Base-by-base conservation (phyloP, 2,329 filamentous ascomycete species). In the Acrocalymma vagum region DNA sequence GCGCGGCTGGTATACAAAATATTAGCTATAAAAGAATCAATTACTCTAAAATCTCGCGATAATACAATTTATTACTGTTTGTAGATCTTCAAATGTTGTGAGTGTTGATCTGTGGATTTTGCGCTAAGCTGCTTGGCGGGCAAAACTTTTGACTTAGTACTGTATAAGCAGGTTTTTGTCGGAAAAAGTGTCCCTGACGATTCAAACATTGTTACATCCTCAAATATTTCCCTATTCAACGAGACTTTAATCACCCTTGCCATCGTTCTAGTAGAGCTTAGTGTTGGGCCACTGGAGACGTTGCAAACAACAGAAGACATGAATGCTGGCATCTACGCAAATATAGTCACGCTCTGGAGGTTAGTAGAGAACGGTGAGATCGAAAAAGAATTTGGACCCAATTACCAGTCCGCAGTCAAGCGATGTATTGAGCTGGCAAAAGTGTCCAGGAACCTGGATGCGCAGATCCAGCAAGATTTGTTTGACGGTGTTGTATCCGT, bases 281-380 rank as follows among this genome's bases (percentile, higher is more conserved):
- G 37, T 26, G 29, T 40, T 20, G 37, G 37, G 11, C 37, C 28
- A 20, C 22, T 40, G 6, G 37, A 40, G 16, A 40, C 16, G 22
- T 13, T 33, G 23, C 37, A 40, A 22, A 40, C 21, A 21, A 21
- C 29, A 8, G 37, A 40, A 10, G 37, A 40, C 22, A n/a, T 32
- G 15, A 2, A 14, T 16, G 28, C 22, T 6, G 37, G 29, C 15
- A 14, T 26, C 6, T 27, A 20, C 14, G 28, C 37, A 13, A 32
- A 32, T 7, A 26, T 40, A 16, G 29, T 27, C 5, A 40, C 37
- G 7, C 15, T 29, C 10, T 29, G 26, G 26, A 6, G 33, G 23
- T 13, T 36, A 18, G 33, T 26, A 13, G 16, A 36, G 14, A 17
- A 18, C 5, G 17, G 21, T 18, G 24, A 26, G 22, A 28, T 36